Base-by-base conservation (phyloP, 371 early-diverging fungal species). In the Mucor velutinosus region DNA sequence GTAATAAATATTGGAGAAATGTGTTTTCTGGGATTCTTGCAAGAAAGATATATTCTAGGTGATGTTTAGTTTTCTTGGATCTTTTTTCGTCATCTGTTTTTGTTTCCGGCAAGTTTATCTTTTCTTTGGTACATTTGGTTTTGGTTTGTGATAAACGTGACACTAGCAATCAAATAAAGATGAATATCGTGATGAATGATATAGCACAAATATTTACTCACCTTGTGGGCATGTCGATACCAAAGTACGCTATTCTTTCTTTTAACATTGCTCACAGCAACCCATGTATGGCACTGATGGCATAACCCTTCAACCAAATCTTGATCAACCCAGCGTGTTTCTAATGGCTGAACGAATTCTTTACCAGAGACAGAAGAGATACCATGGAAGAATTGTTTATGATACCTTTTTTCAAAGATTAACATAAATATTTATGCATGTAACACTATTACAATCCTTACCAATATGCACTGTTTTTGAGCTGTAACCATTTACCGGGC, bases 391-490 rank as follows among this genome's bases (percentile, higher is more conserved):
- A 94, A 95, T 76, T 96, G 95, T 79, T 93, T 96, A 81, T 96
- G 97, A 71, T 96, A 96, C 90, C 90, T 89, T n/a, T 35, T 56
- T n/a, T 39, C 1, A 37, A 19, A 49, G 19, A 56, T 10, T 14
- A 12, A 23, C 11, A 32, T 27, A 21, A 53, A 25, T 53, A 27
- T 39, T 12, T 39, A 30, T 55, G 25, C 2, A 41, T 17, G 21
- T 21, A 45, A 41, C 12, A 35, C n/a, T 43, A 57, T 21, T 19
- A 29, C 12, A 39, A 17, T 33, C 49, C 23, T 70, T 84, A 92
- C 97, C 97, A 96, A 67, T 83, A 96, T 4, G 97, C 96, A 66
- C 93, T 93, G 74, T 94, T 95, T 73, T 96, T 96, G 23, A 96
- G 84, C 73, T 96, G 94, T 37, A 96, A 79, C 96, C 97, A 96